Base-by-base conservation (phyloP, 2,329 filamentous ascomycete genomes). In the Cytospora piceae region DNA sequence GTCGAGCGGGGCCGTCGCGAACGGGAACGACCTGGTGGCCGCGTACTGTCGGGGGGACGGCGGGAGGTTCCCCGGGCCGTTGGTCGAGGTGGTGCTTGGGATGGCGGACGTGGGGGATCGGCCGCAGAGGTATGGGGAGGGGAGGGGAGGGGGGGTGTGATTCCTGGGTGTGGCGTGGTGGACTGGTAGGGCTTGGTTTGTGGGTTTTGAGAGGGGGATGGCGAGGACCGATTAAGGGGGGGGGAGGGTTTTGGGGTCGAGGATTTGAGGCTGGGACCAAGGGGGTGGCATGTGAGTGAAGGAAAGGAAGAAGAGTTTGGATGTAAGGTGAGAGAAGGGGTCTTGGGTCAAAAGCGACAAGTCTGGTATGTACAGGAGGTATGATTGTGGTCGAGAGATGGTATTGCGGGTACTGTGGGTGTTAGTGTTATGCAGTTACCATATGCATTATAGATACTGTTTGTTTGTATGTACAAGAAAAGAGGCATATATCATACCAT, bases 1-100 rank as follows among this genome's bases (percentile, higher is more conserved):
- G 84, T 81, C 79, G 31, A 82, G 82, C 69, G 83, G 82, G n/a
- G 82, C 82, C 59, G 74, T 86, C 61, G 86, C 83, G 15, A 85
- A 85, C 67, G 83, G 83, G 37, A 85, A 85, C 69, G 84, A 86
- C 65, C 76, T 86, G 61, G 79, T 85, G 54, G 80, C 81, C 22
- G 83, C 82, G 2, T 86, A 85, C 70, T 78, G 79, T 11, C 78
- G 81, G 42, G 73, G 7, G 1, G 20, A 77, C 7, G 76, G 76
- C 53, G 75, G 77, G 62, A 77, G 78, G 63, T 82, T 84, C 70
- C 77, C 81, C 0, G 69, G 67, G 5, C 72, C 79, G 0, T 67
- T 84, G 20, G 81, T 76, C 12, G 82, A 85, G 71, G 70, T 82
- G 54, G 77, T 72, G 4, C 74, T 80, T 27, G 72, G 73, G 66